Percentiles rank a stretch among this genome's conserved stretches.
These are phyloP conservation scores for Phytophthora capsici DNA, from an alignment of 352 stramenopile genomes.

Conservation along the genomic window DNA sequence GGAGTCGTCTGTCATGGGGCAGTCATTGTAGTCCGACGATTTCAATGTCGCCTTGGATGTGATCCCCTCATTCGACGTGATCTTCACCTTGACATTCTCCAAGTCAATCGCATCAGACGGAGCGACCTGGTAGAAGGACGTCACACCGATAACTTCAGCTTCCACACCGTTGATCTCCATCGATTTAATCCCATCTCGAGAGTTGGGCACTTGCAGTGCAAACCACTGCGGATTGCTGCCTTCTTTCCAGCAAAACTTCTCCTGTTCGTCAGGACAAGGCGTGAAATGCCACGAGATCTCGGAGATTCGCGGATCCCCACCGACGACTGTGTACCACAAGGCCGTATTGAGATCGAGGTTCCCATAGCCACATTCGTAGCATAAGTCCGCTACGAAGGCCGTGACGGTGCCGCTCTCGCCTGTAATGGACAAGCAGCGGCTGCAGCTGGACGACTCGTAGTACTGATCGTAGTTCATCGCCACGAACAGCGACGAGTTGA, in stretches of 20 bases:
- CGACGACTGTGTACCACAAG: constrained; percentile 61
- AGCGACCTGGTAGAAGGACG: constrained; percentile 89
- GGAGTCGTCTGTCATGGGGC: constrained; percentile 44
- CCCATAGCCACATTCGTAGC: constrained; percentile 64
- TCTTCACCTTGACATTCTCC: constrained; percentile 77
- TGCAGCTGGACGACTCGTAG: constrained; percentile 57
- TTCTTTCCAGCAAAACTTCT: constrained; percentile 76
- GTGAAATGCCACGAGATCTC: constrained; percentile 67
- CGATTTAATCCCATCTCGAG: constrained; percentile 45
- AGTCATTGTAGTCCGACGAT: constrained; percentile 44
- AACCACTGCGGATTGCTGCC: constrained; percentile 72
- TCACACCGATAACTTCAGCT: constrained; percentile 70
- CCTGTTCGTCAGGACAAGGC: constrained; percentile 61
- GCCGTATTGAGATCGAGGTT: constrained; percentile 73
- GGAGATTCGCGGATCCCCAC: constrained; percentile 55
- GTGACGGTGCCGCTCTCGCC: constrained; percentile 52
- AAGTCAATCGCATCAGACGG: constrained; percentile 41
- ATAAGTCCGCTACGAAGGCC: constrained; percentile 66
- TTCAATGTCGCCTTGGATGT: constrained; percentile 85
- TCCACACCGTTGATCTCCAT: constrained; percentile 60
- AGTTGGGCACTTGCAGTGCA: constrained; percentile 68
- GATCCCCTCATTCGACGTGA: constrained; percentile 85
- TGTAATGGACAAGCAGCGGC: constrained; percentile 60
- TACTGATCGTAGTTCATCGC: constrained; percentile 76
- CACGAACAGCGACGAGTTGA: constrained; percentile 57